A percentile compares a stretch with the other conserved stretches of the same genome.
These are phyloP conservation scores for Neurospora discreta DNA, from an alignment of 495 filamentous ascomycete species.

Conservation along the genomic window DNA sequence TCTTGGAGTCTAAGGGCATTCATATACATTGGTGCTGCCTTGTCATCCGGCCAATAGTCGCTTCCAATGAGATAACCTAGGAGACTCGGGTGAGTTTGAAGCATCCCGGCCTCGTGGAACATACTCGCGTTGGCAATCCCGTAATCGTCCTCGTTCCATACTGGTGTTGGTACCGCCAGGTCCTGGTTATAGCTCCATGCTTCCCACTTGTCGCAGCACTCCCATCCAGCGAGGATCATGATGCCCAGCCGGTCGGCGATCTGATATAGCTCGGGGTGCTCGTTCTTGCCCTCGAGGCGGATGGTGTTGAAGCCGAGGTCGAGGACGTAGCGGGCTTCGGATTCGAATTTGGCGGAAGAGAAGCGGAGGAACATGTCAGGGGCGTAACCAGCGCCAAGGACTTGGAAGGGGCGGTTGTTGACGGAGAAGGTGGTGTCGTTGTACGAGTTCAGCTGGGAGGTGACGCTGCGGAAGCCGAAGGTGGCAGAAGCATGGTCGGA, in stretches of 20 bases:
- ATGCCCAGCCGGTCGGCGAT: conserved; percentile 47
- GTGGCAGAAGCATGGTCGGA: conserved; percentile 31
- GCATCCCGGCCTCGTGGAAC: conserved; percentile 48
- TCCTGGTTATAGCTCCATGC: conserved; percentile 53
- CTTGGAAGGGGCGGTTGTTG: conserved; percentile 47
- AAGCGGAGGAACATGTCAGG: conserved; percentile 54
- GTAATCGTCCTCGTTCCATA: conserved; percentile 46
- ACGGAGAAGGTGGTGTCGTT: conserved; percentile 46
- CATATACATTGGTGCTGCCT: conserved; percentile 41
- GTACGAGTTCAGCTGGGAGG: conserved; percentile 35
- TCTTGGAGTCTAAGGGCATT: conserved; percentile 36
- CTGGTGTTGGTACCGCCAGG: conserved; percentile 22
- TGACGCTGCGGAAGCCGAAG: conserved; percentile 49
- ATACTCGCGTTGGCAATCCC: conserved; percentile 41
- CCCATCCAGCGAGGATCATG: conserved; percentile 55
- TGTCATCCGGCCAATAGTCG: conserved; percentile 52
- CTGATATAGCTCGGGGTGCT: conserved; percentile 48
- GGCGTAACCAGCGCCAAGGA: conserved; percentile 48
- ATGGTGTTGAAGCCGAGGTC: conserved; percentile 53
- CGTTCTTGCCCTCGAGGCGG: conserved; percentile 53
- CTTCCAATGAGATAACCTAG: conserved; percentile 48
- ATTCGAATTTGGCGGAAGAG: conserved; percentile 28
- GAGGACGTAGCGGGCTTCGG: conserved; percentile 40
- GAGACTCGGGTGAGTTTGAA: conserved; percentile 47
- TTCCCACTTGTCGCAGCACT: conserved; percentile 63